phyloP scores from a whole-genome alignment of 805 yeast species.

The Yarrowia sp. region DNA sequence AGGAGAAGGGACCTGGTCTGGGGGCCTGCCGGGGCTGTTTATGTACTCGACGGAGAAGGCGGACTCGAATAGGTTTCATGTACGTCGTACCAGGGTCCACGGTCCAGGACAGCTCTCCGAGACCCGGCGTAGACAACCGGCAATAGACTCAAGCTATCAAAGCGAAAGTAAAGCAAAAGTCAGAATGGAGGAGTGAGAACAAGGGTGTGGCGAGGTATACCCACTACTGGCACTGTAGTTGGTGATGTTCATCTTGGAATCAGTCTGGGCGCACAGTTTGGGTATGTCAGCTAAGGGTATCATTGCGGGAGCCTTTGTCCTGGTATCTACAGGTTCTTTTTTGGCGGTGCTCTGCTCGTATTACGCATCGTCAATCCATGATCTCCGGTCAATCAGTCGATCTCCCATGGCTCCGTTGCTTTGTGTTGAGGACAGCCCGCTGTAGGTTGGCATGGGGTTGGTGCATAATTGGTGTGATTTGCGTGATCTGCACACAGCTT shows the following conservation, averaged over 20 bases:
- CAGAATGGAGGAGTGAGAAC: background rate
- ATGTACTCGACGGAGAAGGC: background rate
- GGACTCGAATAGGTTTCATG: constrained; percentile 4
- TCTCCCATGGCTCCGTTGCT: background rate
- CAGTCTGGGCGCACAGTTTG: too few species aligned
- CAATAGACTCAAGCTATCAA: background rate
- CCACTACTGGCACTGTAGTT: too few species aligned
- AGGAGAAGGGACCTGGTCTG: too few species aligned
- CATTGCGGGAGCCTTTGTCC: background rate
- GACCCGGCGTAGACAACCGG: background rate
- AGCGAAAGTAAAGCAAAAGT: background rate
- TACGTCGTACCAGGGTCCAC: constrained; percentile 16
- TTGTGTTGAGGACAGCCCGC: background rate
- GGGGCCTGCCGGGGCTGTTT: background rate
- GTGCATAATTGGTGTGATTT: constrained; percentile 16
- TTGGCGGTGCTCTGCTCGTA: background rate
- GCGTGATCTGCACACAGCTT: constrained; percentile 7
- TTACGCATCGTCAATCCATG: constrained; percentile 6
- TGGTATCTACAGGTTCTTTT: too few species aligned
- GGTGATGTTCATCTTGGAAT: too few species aligned
- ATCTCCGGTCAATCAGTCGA: constrained; percentile 15
- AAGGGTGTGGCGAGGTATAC: too few species aligned
- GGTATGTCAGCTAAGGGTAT: background rate
- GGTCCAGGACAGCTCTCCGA: background rate
- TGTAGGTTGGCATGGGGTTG: constrained; percentile 30